phyloP scores from a whole-genome alignment of 805 yeast species.

The Pichia nanzhaoensis region DNA sequence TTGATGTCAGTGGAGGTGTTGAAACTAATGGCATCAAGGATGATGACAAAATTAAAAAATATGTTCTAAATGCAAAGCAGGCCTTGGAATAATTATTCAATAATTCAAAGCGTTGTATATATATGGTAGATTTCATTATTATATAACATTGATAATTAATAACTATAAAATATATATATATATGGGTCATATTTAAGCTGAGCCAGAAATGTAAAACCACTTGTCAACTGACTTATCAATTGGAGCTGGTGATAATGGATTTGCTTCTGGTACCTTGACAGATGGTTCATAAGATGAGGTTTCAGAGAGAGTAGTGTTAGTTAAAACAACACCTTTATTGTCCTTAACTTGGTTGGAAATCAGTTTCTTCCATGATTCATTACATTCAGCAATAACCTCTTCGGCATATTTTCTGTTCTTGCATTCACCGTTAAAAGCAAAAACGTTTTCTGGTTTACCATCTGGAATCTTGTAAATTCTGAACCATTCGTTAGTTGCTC shows the following conservation, averaged over 20 bases:
- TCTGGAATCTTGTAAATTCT: slow-evolving; percentile 96
- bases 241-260: slow-evolving; percentile 78
- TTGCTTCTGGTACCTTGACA: slow-evolving; percentile 59
- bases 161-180: neutral
- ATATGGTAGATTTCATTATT: too few relatives aligned
- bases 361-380: slow-evolving; percentile 76
- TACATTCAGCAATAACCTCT: slow-evolving; percentile 75
- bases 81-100: too few relatives aligned
- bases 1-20: slow-evolving; percentile 94
- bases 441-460: slow-evolving; percentile 94
- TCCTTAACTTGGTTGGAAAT: slow-evolving; percentile 54
- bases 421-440: slow-evolving; percentile 94
- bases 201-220: slow-evolving; percentile 96
- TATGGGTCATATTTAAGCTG: slow-evolving; percentile 30
- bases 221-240: slow-evolving; percentile 95
- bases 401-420: slow-evolving; percentile 82
- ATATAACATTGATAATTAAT: neutral
- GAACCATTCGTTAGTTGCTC: slow-evolving; percentile 97
- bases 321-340: slow-evolving; percentile 62
- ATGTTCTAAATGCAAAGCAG: slow-evolving; percentile 46
- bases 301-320: slow-evolving; percentile 63
- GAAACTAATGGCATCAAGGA: slow-evolving; percentile 78
- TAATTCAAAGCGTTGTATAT: too few relatives aligned
- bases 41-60: slow-evolving; percentile 47
- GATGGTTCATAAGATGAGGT: slow-evolving; percentile 48